phyloP scores from a whole-genome alignment of 1,284 basidiomycete genomes.

The Thecaphora frezii region DNA sequence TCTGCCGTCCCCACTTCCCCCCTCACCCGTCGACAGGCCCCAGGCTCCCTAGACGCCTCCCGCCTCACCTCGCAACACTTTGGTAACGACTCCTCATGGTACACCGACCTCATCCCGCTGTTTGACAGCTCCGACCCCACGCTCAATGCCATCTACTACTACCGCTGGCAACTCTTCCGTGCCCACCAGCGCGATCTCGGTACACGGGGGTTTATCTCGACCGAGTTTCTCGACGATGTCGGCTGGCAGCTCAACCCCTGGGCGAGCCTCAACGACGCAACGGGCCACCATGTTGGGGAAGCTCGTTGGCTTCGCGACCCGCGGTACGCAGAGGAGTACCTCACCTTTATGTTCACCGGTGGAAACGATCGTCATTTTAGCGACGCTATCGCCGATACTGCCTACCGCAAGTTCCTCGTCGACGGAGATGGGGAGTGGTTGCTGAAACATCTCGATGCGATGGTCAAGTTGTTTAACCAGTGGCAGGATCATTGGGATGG shows the following conservation, averaged over 20 bases:
- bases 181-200: constrained; percentile 11
- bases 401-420: constrained; percentile 4
- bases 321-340: constrained; percentile 5
- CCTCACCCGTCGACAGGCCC: too few relatives aligned
- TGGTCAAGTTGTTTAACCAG: constrained; percentile 5
- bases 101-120: constrained; percentile 8
- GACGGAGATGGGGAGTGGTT: constrained; percentile 3
- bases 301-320: constrained; percentile 5
- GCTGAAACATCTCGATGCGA: constrained; percentile 1
- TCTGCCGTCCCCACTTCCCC: too few relatives aligned
- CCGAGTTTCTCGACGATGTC: constrained; percentile 11
- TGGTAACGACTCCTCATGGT: constrained; percentile 10
- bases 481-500: constrained; percentile 10
- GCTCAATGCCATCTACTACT: constrained; percentile 11
- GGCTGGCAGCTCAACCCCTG: constrained; percentile 6
- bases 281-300: constrained; percentile 6
- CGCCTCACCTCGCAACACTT: constrained; percentile 4
- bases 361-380: constrained; percentile 10
- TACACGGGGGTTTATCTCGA: constrained; percentile 4
- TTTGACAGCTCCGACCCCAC: constrained; percentile 8
- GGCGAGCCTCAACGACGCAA: constrained; percentile 11
- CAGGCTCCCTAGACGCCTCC: not conserved
- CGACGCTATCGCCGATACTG: constrained; percentile 7
- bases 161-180: constrained; percentile 7
- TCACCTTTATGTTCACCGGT: constrained; percentile 6